Percentiles rank a stretch among this genome's conserved stretches.
Conservation (phyloP, 2,329 filamentous ascomycete species). For the Coniochaeta prunicola region DNA sequence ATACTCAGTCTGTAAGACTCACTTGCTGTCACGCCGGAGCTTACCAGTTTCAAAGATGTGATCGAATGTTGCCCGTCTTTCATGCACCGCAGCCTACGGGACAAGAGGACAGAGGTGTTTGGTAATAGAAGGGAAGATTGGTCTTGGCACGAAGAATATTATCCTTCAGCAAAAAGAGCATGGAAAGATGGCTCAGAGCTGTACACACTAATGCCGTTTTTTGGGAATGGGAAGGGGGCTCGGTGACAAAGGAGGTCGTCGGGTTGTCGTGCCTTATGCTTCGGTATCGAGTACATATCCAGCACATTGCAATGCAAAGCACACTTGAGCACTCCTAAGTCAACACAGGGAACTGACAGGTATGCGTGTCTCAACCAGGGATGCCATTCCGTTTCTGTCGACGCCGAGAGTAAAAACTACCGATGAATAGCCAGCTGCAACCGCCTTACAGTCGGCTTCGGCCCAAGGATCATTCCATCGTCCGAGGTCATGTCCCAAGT, state of each 20-base stretch:
- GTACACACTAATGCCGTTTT: constrained; percentile 52
- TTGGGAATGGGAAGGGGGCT: not conserved
- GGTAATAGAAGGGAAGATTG: constrained; percentile 44
- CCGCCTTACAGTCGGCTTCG: constrained; percentile 6
- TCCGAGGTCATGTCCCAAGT: constrained; percentile 14
- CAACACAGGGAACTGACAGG: constrained; percentile 4
- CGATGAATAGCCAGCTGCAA: constrained; percentile 17
- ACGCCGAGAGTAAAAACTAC: constrained; percentile 16
- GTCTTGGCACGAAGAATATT: constrained; percentile 47
- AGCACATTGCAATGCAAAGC: not conserved
- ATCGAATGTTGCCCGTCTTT: constrained; percentile 41
- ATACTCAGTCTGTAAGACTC: not conserved
- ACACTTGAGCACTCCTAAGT: not conserved
- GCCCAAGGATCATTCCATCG: constrained; percentile 14
- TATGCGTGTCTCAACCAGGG: constrained; percentile 9
- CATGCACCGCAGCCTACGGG: constrained; percentile 44
- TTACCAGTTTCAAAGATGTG: not conserved
- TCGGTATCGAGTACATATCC: not conserved
- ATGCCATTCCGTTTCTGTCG: constrained; percentile 17
- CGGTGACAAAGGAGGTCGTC: not conserved
- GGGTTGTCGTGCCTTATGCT: not conserved
- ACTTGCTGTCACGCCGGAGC: not conserved
- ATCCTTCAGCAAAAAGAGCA: constrained; percentile 51
- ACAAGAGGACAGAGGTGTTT: constrained; percentile 40
- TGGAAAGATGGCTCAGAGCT: constrained; percentile 39